Conservation (phyloP, 2,329 filamentous ascomycete species). For the Neurospora sp. region DNA sequence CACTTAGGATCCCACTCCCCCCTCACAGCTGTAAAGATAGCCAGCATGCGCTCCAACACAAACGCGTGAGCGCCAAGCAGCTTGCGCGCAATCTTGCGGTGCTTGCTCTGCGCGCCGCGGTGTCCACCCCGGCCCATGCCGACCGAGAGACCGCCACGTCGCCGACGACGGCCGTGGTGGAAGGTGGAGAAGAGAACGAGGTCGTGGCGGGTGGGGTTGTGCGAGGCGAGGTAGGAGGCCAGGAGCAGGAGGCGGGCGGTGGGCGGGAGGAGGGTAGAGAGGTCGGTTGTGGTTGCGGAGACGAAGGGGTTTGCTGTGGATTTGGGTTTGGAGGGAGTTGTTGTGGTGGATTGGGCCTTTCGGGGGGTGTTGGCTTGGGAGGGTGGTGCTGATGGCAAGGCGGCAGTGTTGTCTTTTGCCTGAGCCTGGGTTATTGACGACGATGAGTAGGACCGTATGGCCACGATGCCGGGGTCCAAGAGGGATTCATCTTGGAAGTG, state of each 20-base stretch:
- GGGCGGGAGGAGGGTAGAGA: conserved; percentile 54
- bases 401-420: not conserved
- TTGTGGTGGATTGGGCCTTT: conserved; percentile 1
- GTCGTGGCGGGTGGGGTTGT: conserved; percentile 68
- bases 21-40: conserved; percentile 62
- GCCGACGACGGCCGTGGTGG: conserved; percentile 41
- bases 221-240: conserved; percentile 71
- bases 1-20: conserved; percentile 36
- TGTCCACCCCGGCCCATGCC: conserved; percentile 19
- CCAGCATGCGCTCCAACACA: conserved; percentile 66
- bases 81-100: conserved; percentile 67
- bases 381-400: not conserved
- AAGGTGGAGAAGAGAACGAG: conserved; percentile 66
- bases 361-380: conserved; percentile 2
- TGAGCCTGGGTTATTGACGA: not conserved
- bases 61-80: conserved; percentile 70
- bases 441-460: conserved; percentile 12
- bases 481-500: conserved; percentile 66
- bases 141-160: conserved; percentile 37
- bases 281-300: conserved; percentile 25
- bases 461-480: conserved; percentile 54
- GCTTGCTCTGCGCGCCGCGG: conserved; percentile 34
- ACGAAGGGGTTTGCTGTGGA: not conserved
- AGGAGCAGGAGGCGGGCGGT: conserved; percentile 66
- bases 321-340: conserved; percentile 2